phyloP scores from a whole-genome alignment of 2,329 filamentous ascomycete genomes.

The Fusarium mangiferae region DNA sequence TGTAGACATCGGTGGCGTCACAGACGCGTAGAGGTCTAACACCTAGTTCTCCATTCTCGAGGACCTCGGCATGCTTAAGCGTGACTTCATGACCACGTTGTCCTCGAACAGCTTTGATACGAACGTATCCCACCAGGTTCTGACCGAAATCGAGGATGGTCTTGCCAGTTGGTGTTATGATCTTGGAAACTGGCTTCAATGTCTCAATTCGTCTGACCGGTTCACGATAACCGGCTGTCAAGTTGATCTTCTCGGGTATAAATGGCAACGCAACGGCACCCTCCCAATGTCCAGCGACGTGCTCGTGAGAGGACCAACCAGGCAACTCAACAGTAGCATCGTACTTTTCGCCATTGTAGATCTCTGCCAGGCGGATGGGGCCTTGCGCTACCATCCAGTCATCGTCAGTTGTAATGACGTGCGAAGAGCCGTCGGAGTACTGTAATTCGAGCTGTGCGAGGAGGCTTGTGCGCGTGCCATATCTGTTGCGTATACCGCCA shows the following conservation, averaged over 20 bases:
- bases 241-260: constrained; percentile 18
- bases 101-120: constrained; percentile 50
- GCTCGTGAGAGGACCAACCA: constrained; percentile 25
- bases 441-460: constrained; percentile 54
- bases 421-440: constrained; percentile 44
- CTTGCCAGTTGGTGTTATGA: constrained; percentile 54
- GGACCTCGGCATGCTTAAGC: constrained; percentile 64
- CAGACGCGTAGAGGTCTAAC: constrained; percentile 55
- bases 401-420: constrained; percentile 49
- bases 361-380: constrained; percentile 51
- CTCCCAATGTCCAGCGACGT: constrained; percentile 17
- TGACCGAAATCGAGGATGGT: constrained; percentile 65
- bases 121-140: constrained; percentile 64
- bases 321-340: constrained; percentile 49
- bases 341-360: constrained; percentile 65
- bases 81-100: constrained; percentile 54
- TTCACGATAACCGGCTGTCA: constrained; percentile 55
- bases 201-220: constrained; percentile 54
- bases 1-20: constrained; percentile 62
- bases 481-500: constrained; percentile 44
- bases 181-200: constrained; percentile 46
- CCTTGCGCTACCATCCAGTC: constrained; percentile 52
- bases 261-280: constrained; percentile 12
- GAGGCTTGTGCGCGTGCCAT: constrained; percentile 53
- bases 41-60: constrained; percentile 59